phyloP scores from a whole-genome alignment of 2,329 filamentous ascomycete genomes.

The Pyricularia pennisetigena region DNA sequence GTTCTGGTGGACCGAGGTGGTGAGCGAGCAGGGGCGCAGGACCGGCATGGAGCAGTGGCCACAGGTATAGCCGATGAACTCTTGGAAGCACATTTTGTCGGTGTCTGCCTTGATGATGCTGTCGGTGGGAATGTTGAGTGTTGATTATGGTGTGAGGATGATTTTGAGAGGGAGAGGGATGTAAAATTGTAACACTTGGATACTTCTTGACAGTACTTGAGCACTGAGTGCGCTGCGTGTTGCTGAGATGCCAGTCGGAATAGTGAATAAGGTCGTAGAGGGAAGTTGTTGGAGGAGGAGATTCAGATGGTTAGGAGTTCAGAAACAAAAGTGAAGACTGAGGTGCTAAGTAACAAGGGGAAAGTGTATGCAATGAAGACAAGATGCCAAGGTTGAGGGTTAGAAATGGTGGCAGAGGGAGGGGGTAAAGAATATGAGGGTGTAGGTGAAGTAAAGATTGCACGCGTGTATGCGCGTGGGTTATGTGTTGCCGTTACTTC shows the following conservation, averaged over 20 bases:
- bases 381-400: neutral
- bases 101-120: neutral
- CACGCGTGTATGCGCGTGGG: neutral
- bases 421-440: neutral
- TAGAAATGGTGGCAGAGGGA: neutral
- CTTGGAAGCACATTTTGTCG: constrained; percentile 33
- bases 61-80: constrained; percentile 35
- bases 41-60: constrained; percentile 32
- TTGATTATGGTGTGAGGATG: neutral
- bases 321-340: neutral
- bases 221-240: neutral
- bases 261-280: neutral
- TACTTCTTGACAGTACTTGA: constrained; percentile 1
- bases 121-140: neutral
- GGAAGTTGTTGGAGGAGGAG: neutral
- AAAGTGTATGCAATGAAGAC: neutral
- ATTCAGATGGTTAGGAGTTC: neutral
- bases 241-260: neutral
- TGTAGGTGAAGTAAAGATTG: neutral
- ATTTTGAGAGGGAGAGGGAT: neutral
- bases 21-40: constrained; percentile 32
- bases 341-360: neutral
- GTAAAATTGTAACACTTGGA: neutral
- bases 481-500: neutral
- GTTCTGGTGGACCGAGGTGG: constrained; percentile 24